Percentiles rank a stretch among this genome's conserved stretches.
Conservation (phyloP, 2,329 filamentous ascomycete genomes). For the Sphaerostilbella broomeana region DNA sequence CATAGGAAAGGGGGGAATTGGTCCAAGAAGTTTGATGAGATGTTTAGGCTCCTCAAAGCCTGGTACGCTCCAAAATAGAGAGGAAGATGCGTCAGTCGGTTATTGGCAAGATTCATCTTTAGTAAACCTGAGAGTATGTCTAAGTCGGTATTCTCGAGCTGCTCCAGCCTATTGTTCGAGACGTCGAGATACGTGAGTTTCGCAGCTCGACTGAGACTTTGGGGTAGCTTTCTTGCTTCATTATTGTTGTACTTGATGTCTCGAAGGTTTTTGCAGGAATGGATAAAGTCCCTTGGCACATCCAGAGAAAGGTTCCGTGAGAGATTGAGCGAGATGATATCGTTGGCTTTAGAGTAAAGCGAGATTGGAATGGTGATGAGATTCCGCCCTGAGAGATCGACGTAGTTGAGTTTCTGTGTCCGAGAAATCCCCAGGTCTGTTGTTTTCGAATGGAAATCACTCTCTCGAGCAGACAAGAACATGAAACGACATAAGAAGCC, state of each 20-base stretch:
- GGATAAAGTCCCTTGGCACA: constrained; percentile 92
- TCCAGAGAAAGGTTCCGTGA: constrained; percentile 89
- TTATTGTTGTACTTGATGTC: constrained; percentile 97
- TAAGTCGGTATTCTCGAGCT: constrained; percentile 78
- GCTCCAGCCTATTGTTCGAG: constrained; percentile 87
- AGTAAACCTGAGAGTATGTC: constrained; percentile 68
- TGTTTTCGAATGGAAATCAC: constrained; percentile 60
- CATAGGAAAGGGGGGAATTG: constrained; percentile 82
- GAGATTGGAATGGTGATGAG: constrained; percentile 92
- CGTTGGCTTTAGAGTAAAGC: constrained; percentile 81
- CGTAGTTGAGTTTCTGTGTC: constrained; percentile 85
- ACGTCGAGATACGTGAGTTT: constrained; percentile 85
- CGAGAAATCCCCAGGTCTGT: constrained; percentile 78
- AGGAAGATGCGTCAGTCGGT: constrained; percentile 73
- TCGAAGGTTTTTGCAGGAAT: constrained; percentile 80
- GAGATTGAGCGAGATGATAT: constrained; percentile 92
- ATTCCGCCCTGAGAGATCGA: constrained; percentile 84
- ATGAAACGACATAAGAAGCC: constrained; percentile 95
- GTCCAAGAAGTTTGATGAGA: constrained; percentile 88
- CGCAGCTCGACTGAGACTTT: constrained; percentile 73
- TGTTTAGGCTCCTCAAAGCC: constrained; percentile 73
- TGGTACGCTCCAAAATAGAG: constrained; percentile 76
- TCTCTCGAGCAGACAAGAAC: constrained; percentile 84
- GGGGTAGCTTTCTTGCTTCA: constrained; percentile 78
- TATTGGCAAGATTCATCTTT: constrained; percentile 90